A percentile compares a stretch with the other conserved stretches of the same genome.
These are phyloP conservation scores for Musa troglodytarum DNA, from an alignment of 176 grass and related monocot genomes.

Conservation along the genomic window DNA sequence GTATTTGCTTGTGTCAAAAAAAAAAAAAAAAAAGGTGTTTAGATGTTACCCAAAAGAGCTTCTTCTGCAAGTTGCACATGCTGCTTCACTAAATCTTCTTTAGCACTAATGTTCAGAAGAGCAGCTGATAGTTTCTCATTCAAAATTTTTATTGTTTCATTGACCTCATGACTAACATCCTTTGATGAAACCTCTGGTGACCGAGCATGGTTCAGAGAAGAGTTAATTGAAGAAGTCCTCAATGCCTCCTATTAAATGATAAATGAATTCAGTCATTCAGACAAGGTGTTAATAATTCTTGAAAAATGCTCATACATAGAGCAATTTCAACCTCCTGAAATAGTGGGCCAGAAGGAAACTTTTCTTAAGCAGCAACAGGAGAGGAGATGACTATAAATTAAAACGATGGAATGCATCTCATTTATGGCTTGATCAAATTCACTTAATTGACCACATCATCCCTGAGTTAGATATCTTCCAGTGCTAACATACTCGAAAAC, in stretches of 20 bases:
- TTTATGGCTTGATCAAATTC: background rate
- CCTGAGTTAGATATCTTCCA: too few relatives aligned
- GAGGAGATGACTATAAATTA: background rate
- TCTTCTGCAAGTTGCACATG: constrained; percentile 86
- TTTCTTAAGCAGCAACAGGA: background rate
- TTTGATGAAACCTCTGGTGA: constrained; percentile 44
- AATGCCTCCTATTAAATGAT: constrained; percentile 53
- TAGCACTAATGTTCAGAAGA: constrained; percentile 59
- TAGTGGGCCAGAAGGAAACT: background rate
- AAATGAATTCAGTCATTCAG: constrained; percentile 3
- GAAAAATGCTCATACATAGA: background rate
- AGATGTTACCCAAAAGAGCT: constrained; percentile 72
- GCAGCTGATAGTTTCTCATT: constrained; percentile 67
- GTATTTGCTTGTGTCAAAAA: background rate
- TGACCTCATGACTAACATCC: constrained; percentile 29
- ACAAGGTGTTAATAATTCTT: constrained; percentile 7
- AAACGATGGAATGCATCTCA: background rate
- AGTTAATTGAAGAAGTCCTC: constrained; percentile 20
- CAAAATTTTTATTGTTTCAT: constrained; percentile 51
- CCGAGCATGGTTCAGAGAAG: constrained; percentile 38
- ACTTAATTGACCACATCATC: too few relatives aligned
- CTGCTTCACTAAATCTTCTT: constrained; percentile 90
- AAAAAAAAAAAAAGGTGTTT: too few relatives aligned
- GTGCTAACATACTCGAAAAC: too few relatives aligned
- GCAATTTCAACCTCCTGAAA: too few relatives aligned